These are phyloP conservation scores for Scedosporium boydii DNA, from an alignment of 2,329 filamentous ascomycete species.

Conservation along the genomic window DNA sequence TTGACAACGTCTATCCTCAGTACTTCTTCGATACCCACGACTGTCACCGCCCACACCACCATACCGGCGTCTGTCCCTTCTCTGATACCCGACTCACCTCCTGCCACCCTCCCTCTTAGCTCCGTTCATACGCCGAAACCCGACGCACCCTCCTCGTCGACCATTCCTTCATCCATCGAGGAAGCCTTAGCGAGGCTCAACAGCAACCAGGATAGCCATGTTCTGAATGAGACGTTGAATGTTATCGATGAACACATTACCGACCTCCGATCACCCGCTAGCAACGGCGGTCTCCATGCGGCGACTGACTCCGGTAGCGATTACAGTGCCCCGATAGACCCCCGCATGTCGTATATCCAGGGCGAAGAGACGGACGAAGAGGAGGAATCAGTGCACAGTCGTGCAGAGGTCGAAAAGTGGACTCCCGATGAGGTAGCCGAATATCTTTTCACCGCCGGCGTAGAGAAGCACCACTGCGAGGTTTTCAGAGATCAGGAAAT, in stretches of 20 bases:
- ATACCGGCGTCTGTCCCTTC: conserved; percentile 4
- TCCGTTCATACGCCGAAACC: conserved; percentile 23
- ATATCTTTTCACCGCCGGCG: conserved; percentile 74
- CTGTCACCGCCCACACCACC: not conserved
- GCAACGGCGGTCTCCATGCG: conserved; percentile 32
- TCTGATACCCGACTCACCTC: conserved; percentile 15
- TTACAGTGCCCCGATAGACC: conserved; percentile 71
- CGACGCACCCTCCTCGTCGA: not conserved
- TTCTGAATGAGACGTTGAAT: conserved; percentile 88
- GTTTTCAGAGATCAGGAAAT: conserved; percentile 96
- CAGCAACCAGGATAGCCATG: conserved; percentile 46
- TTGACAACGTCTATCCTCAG: conserved; percentile 8
- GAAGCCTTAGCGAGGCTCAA: conserved; percentile 27
- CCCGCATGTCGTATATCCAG: conserved; percentile 81
- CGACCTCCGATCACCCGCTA: conserved; percentile 55
- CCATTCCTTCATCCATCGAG: conserved; percentile 22
- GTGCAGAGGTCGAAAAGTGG: conserved; percentile 71
- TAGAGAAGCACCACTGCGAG: conserved; percentile 84
- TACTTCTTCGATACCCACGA: conserved; percentile 1
- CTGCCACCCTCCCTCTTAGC: conserved; percentile 31
- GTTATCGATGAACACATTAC: conserved; percentile 98
- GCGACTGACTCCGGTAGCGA: conserved; percentile 77
- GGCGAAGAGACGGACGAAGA: conserved; percentile 95
- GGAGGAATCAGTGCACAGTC: conserved; percentile 63
- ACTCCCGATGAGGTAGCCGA: conserved; percentile 74